A percentile compares a stretch with the other conserved stretches of the same genome.
phyloP scores from a whole-genome alignment of 2,329 filamentous ascomycete species.

The Phoma sp. region DNA sequence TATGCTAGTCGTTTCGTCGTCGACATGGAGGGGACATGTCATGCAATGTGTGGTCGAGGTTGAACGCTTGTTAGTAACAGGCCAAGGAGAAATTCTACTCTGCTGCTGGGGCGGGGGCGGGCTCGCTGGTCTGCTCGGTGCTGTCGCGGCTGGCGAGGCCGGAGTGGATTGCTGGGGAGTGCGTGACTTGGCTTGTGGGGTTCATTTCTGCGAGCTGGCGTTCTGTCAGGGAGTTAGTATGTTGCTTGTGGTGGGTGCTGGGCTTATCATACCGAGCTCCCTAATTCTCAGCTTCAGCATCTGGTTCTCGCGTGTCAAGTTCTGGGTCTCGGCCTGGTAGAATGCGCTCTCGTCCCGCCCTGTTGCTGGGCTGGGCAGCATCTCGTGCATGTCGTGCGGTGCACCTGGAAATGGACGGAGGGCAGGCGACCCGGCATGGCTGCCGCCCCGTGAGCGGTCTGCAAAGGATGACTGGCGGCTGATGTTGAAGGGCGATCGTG shows the following conservation, averaged over 20 bases:
- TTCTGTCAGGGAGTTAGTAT: slow-evolving; percentile 27
- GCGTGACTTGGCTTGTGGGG: slow-evolving; percentile 39
- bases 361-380: slow-evolving; percentile 59
- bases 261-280: slow-evolving; percentile 66
- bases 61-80: neutral
- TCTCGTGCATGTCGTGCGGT: slow-evolving; percentile 60
- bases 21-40: neutral
- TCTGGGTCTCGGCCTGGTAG: slow-evolving; percentile 84
- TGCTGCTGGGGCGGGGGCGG: neutral
- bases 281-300: slow-evolving; percentile 79
- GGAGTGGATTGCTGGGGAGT: slow-evolving; percentile 39
- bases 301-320: slow-evolving; percentile 79
- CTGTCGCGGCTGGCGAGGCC: slow-evolving; percentile 30
- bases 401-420: slow-evolving; percentile 61
- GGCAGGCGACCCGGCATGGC: slow-evolving; percentile 53
- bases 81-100: neutral
- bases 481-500: slow-evolving; percentile 49
- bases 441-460: slow-evolving; percentile 47
- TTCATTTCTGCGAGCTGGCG: slow-evolving; percentile 45
- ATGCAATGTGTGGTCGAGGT: neutral
- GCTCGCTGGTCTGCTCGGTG: slow-evolving; percentile 9
- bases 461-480: slow-evolving; percentile 55
- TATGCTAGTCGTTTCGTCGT: slow-evolving; percentile 17
- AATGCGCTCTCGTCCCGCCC: slow-evolving; percentile 75
- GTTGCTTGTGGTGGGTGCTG: neutral